Conservation (phyloP, 768 basidiomycete genomes). For the Wakefieldia striispora region DNA sequence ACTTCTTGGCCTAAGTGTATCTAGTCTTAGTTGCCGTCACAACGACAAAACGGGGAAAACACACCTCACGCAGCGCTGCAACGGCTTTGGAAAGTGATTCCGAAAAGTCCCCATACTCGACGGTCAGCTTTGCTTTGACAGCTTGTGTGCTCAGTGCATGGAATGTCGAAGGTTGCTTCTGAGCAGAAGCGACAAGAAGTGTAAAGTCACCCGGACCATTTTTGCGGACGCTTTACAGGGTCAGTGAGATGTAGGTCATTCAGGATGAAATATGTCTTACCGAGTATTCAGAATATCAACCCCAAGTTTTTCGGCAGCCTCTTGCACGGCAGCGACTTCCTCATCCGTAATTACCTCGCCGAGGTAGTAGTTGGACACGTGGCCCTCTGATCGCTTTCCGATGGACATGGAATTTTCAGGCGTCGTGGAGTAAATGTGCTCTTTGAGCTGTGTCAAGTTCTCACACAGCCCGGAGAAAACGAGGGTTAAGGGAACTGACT, state of each 20-base stretch:
- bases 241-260: background rate
- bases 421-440: conserved; percentile 64
- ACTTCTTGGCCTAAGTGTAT: conserved; percentile 59
- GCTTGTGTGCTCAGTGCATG: conserved; percentile 48
- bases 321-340: conserved; percentile 75
- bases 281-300: conserved; percentile 82
- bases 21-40: background rate
- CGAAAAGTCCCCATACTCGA: conserved; percentile 78
- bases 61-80: conserved; percentile 58
- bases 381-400: conserved; percentile 75
- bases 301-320: conserved; percentile 69
- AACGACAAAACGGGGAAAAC: background rate
- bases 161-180: conserved; percentile 35
- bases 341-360: conserved; percentile 70
- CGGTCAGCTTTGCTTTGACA: conserved; percentile 49
- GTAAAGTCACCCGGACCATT: conserved; percentile 59
- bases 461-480: background rate
- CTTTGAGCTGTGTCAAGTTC: conserved; percentile 51
- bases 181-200: conserved; percentile 72
- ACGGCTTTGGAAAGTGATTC: conserved; percentile 52
- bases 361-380: conserved; percentile 83
- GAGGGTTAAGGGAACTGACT: conserved; percentile 34
- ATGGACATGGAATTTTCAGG: conserved; percentile 73
- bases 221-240: conserved; percentile 62
- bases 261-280: conserved; percentile 33